Evolutionary conservation across 2,329 filamentous ascomycete species (phyloP).

Genomic region (Venturia oleaginea): DNA sequence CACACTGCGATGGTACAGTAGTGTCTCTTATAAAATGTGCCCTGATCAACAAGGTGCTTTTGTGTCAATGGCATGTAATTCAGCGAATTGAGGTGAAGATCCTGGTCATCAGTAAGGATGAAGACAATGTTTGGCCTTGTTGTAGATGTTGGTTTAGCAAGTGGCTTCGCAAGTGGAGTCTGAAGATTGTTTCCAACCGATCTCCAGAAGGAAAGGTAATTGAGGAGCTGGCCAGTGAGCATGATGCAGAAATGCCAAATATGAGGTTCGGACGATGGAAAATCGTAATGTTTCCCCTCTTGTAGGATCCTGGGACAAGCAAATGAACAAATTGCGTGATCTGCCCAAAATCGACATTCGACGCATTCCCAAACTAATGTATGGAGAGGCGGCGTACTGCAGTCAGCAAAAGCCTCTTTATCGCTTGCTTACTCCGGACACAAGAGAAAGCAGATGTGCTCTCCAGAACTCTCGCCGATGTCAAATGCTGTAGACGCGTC

Average conservation of each 20-base stretch:
- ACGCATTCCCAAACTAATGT: neutral
- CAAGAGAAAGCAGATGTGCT: too few relatives aligned
- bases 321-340: neutral
- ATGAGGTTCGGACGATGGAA: neutral
- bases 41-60: slow-evolving; percentile 48
- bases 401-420: neutral
- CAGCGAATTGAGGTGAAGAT: slow-evolving; percentile 46
- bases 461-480: too few relatives aligned
- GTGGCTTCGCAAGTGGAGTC: neutral
- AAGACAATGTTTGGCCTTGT: slow-evolving; percentile 14
- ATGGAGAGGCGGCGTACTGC: too few relatives aligned
- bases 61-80: slow-evolving; percentile 51
- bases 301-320: neutral
- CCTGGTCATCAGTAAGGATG: slow-evolving; percentile 15
- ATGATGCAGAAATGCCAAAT: neutral
- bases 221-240: neutral
- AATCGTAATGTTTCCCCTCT: neutral
- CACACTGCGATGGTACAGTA: slow-evolving; percentile 59
- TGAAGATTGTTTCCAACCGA: neutral
- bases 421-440: too few relatives aligned
- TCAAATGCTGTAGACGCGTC: too few relatives aligned
- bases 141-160: neutral
- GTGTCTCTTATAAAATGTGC: slow-evolving; percentile 52
- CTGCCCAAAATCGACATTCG: neutral
- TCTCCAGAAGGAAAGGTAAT: neutral